Evolutionary conservation across 208 protist species (phyloP).

Genomic region (Leishmania guyanensis): DNA sequence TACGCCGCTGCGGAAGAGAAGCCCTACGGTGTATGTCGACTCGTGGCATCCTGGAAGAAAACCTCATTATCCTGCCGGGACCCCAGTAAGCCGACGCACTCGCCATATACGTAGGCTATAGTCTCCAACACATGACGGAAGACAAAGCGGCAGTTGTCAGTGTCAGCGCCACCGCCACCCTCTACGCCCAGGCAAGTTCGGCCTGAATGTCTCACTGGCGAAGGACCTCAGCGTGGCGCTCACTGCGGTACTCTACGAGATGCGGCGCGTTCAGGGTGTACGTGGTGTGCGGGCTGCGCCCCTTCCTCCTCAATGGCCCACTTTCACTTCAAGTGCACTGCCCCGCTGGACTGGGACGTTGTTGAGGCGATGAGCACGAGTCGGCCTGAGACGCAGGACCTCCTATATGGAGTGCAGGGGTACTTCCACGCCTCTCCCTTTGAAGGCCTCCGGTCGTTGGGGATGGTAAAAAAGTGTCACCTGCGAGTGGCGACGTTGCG

Average conservation of each 20-base stretch:
- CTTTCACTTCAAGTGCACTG: conserved; percentile 1
- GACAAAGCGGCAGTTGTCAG: background rate
- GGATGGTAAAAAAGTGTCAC: background rate
- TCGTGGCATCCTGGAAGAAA: background rate
- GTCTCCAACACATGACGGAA: conserved; percentile 10
- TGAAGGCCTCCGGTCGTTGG: background rate
- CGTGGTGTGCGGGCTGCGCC: background rate
- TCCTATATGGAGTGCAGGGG: background rate
- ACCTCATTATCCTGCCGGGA: background rate
- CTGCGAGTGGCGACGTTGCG: background rate
- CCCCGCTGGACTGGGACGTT: background rate
- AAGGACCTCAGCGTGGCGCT: conserved; percentile 1
- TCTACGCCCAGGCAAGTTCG: conserved; percentile 9
- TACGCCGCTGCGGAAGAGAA: background rate
- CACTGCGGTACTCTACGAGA: conserved; percentile 5
- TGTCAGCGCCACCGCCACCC: conserved; percentile 1
- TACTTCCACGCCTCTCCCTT: background rate
- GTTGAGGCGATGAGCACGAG: background rate
- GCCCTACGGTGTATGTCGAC: background rate
- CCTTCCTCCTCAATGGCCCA: background rate
- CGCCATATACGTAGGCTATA: conserved; percentile 9
- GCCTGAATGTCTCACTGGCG: conserved; percentile 4
- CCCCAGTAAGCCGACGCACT: background rate
- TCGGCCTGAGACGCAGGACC: background rate
- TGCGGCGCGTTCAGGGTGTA: background rate